phyloP scores from a whole-genome alignment of 2,329 filamentous ascomycete genomes.

The Emericellopsis cladophorae region DNA sequence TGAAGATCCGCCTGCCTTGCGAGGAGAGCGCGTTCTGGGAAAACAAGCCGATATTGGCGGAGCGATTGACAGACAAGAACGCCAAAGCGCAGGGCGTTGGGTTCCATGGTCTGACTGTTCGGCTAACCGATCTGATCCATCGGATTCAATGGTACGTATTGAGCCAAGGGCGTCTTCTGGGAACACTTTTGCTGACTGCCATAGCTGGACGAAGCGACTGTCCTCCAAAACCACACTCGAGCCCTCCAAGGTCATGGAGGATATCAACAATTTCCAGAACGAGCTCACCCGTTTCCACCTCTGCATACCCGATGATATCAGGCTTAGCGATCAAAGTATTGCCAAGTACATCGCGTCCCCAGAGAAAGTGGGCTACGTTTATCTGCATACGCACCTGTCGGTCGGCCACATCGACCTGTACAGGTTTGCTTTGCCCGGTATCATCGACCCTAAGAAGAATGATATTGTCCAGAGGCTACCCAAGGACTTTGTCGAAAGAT shows the following conservation, averaged over 20 bases:
- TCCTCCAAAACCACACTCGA: constrained; percentile 11
- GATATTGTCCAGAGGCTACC: constrained; percentile 21
- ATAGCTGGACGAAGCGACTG: constrained; percentile 14
- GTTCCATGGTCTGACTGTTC: constrained; percentile 19
- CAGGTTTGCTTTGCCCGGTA: constrained; percentile 22
- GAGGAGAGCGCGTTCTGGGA: constrained; percentile 18
- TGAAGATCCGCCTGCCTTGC: constrained; percentile 24
- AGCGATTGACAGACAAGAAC: constrained; percentile 17
- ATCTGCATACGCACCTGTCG: constrained; percentile 22
- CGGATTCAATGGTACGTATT: constrained; percentile 20
- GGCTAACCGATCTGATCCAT: constrained; percentile 22
- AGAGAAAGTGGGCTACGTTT: constrained; percentile 20
- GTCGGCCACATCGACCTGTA: constrained; percentile 25
- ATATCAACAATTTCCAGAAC: constrained; percentile 21
- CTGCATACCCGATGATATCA: constrained; percentile 18
- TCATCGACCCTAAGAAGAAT: constrained; percentile 16
- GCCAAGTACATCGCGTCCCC: constrained; percentile 14
- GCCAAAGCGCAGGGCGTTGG: constrained; percentile 11
- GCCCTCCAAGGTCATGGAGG: constrained; percentile 22
- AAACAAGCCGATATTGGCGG: constrained; percentile 14
- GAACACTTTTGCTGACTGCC: not conserved
- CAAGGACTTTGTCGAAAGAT: constrained; percentile 19
- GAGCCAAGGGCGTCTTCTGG: not conserved
- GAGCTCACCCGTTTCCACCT: constrained; percentile 22
- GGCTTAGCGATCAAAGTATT: constrained; percentile 20